Conservation (phyloP, 1,284 basidiomycete genomes). For the Austroboletus novae-zelandiae region DNA sequence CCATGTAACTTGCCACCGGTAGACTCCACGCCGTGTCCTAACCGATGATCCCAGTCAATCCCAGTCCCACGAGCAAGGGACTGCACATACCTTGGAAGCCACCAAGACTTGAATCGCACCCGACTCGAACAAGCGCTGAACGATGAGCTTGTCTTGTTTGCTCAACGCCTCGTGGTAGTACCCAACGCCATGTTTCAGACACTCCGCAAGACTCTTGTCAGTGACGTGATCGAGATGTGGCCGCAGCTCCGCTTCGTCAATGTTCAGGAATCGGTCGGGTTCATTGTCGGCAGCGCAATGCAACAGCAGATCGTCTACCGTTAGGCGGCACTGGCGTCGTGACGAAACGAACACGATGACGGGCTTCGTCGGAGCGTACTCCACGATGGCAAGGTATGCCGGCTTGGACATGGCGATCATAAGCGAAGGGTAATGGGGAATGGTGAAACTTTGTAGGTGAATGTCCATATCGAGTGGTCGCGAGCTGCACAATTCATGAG, state of each 20-base stretch:
- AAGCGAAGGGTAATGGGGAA: conserved; percentile 95
- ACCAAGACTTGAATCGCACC: conserved; percentile 95
- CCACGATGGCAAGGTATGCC: conserved; percentile 90
- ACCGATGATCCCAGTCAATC: not conserved
- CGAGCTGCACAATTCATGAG: conserved; percentile 51
- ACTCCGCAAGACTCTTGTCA: conserved; percentile 79
- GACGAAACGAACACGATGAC: conserved; percentile 94
- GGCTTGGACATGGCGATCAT: conserved; percentile 99
- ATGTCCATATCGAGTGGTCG: conserved; percentile 97
- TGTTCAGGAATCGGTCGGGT: conserved; percentile 86
- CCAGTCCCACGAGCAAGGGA: not conserved
- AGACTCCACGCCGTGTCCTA: conserved; percentile 95
- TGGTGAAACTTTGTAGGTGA: conserved; percentile 92
- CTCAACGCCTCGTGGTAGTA: conserved; percentile 95
- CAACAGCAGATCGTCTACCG: conserved; percentile 87
- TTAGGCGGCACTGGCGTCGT: conserved; percentile 89
- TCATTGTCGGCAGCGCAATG: conserved; percentile 91
- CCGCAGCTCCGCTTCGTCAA: conserved; percentile 80
- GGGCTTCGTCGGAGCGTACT: conserved; percentile 84
- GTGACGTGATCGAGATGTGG: conserved; percentile 86
- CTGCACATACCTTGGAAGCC: conserved; percentile 76
- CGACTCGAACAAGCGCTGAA: conserved; percentile 90
- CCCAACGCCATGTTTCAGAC: conserved; percentile 87
- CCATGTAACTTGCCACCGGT: conserved; percentile 93
- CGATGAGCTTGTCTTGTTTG: conserved; percentile 90